A percentile compares a stretch with the other conserved stretches of the same genome.
Evolutionary conservation across 1,139 yeast genomes (phyloP).

Genomic region (Yamadazyma aaseri): DNA sequence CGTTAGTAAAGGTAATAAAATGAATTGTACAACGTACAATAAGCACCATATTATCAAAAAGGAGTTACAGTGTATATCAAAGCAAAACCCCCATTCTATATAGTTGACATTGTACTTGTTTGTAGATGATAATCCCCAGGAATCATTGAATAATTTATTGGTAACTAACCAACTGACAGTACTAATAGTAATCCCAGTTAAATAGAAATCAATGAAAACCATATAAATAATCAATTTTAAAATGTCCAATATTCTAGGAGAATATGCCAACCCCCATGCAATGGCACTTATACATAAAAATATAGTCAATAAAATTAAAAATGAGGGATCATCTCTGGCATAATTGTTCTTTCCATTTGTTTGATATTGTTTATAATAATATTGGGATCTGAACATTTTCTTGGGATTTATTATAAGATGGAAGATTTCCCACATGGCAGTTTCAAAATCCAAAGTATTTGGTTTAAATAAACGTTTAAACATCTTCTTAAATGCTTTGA

Average conservation of each 20-base stretch:
- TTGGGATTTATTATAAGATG: conserved; percentile 72
- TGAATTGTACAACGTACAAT: conserved; percentile 73
- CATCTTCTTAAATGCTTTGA: conserved; percentile 26
- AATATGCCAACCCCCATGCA: conserved; percentile 88
- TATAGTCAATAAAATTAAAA: conserved; percentile 65
- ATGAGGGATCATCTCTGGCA: conserved; percentile 91
- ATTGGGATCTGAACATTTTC: conserved; percentile 77
- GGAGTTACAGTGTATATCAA: conserved; percentile 89
- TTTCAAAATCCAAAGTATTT: conserved; percentile 83
- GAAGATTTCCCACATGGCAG: conserved; percentile 89
- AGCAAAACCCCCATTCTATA: conserved; percentile 92
- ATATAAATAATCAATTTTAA: conserved; percentile 67
- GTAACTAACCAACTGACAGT: conserved; percentile 73
- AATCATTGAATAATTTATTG: conserved; percentile 54
- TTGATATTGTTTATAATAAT: conserved; percentile 56
- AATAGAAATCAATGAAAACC: conserved; percentile 81
- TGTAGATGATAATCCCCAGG: conserved; percentile 30
- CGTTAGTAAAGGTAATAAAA: conserved; percentile 69
- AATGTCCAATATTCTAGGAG: conserved; percentile 60
- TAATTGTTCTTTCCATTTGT: conserved; percentile 40
- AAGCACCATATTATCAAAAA: conserved; percentile 78
- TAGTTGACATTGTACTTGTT: conserved; percentile 43
- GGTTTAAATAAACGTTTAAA: conserved; percentile 58
- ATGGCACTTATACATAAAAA: conserved; percentile 72
- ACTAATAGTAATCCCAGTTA: conserved; percentile 68